These are phyloP conservation scores for Crataegus laevigata DNA, from an alignment of 306 rosid genomes.

Conservation along the genomic window DNA sequence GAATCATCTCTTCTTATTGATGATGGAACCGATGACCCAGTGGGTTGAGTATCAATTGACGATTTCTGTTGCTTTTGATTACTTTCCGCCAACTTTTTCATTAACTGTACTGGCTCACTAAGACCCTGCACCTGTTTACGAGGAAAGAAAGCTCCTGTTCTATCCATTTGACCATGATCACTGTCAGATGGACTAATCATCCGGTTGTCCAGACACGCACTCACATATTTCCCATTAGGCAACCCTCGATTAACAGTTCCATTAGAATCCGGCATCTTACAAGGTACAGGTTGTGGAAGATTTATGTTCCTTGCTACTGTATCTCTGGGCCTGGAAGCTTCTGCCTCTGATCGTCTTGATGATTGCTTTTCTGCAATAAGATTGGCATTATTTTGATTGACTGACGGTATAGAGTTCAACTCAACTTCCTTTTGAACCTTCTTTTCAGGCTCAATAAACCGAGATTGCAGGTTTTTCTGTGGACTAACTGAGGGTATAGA, in stretches of 20 bases:
- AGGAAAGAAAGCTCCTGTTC: slow-evolving; percentile 41
- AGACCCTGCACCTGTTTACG: slow-evolving; percentile 62
- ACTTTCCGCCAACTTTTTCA: slow-evolving; percentile 68
- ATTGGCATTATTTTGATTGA: slow-evolving; percentile 42
- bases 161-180: slow-evolving; percentile 42
- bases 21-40: slow-evolving; percentile 43
- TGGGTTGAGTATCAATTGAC: slow-evolving; percentile 44
- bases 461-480: slow-evolving; percentile 41
- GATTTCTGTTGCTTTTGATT: slow-evolving; percentile 62
- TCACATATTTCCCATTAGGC: slow-evolving; percentile 60
- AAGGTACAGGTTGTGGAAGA: slow-evolving; percentile 40
- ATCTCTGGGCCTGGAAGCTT: slow-evolving; percentile 60
- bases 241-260: slow-evolving; percentile 49
- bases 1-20: slow-evolving; percentile 51
- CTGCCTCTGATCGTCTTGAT: slow-evolving; percentile 38
- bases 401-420: neutral
- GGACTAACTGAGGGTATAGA: slow-evolving; percentile 23
- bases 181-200: slow-evolving; percentile 48
- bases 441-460: slow-evolving; percentile 45
- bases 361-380: slow-evolving; percentile 47
- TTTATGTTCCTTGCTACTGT: slow-evolving; percentile 35
- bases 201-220: slow-evolving; percentile 32
- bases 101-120: slow-evolving; percentile 71
- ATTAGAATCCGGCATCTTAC: slow-evolving; percentile 52
- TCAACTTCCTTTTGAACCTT: slow-evolving; percentile 31